A percentile compares a stretch with the other conserved stretches of the same genome.
Evolutionary conservation across 2,329 filamentous ascomycete genomes (phyloP).

Genomic region (Epichloe typhina): DNA sequence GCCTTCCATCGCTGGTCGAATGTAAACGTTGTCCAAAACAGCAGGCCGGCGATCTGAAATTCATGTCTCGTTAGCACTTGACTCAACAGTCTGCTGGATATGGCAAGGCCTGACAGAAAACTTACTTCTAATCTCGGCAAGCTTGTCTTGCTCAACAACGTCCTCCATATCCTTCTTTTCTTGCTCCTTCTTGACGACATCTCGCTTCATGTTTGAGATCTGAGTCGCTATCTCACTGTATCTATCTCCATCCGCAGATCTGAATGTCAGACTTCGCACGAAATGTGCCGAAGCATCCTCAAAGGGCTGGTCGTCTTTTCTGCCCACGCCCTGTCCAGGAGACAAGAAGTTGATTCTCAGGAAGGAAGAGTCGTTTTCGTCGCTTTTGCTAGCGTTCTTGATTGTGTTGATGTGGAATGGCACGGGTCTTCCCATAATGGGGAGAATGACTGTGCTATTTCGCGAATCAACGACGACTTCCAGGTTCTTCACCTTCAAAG

Average conservation of each 20-base stretch:
- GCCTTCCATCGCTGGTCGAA: constrained; percentile 88
- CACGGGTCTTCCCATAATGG: constrained; percentile 93
- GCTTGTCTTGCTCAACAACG: constrained; percentile 96
- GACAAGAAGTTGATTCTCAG: constrained; percentile 95
- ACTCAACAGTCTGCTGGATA: not conserved
- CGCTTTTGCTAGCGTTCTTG: constrained; percentile 97
- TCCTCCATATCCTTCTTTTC: constrained; percentile 99
- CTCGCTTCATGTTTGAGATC: constrained; percentile 93
- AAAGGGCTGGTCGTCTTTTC: constrained; percentile 95
- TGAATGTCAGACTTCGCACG: constrained; percentile 86
- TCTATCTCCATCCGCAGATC: constrained; percentile 76
- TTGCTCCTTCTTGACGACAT: constrained; percentile 81
- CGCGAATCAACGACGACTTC: constrained; percentile 85
- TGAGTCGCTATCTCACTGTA: constrained; percentile 85
- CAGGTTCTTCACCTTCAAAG: constrained; percentile 67
- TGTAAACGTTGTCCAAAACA: constrained; percentile 86
- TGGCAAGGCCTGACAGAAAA: not conserved
- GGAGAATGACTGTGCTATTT: constrained; percentile 78
- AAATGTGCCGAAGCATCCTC: constrained; percentile 95
- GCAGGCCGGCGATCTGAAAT: constrained; percentile 67
- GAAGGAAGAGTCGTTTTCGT: constrained; percentile 88
- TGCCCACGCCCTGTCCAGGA: constrained; percentile 88
- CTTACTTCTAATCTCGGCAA: constrained; percentile 84
- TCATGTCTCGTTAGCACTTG: not conserved
- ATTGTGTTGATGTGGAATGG: constrained; percentile 97